Evolutionary conservation across 1,284 basidiomycete species (phyloP).

Genomic region (Trametes pubescens): DNA sequence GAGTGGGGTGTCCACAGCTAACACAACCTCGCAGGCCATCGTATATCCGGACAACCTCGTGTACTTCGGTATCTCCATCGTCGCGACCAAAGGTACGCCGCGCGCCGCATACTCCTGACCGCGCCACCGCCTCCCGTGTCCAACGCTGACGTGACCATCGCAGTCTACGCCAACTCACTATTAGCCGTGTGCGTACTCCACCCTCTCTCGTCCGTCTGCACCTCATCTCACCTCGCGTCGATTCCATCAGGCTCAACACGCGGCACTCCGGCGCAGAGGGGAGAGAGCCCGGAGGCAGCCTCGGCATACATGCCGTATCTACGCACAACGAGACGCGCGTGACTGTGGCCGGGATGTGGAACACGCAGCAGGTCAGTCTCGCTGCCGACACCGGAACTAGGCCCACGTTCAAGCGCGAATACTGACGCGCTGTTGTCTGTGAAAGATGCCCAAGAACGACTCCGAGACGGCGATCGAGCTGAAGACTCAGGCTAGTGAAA

Average conservation of each 20-base stretch:
- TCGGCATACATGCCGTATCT: not conserved
- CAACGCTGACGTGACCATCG: not conserved
- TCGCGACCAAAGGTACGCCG: not conserved
- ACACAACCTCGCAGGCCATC: not conserved
- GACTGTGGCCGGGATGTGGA: not conserved
- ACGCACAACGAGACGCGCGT: not conserved
- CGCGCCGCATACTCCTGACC: too few species aligned
- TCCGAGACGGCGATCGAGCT: too few species aligned
- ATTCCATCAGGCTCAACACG: not conserved
- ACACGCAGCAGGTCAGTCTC: not conserved
- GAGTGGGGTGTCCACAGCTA: not conserved
- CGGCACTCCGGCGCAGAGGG: not conserved
- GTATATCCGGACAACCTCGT: not conserved
- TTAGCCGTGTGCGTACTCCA: not conserved
- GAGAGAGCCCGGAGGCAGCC: not conserved
- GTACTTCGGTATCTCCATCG: not conserved
- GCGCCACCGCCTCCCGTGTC: too few species aligned
- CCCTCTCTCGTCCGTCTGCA: not conserved
- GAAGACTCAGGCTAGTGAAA: too few species aligned
- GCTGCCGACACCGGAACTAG: too few species aligned
- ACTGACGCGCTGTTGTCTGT: too few species aligned
- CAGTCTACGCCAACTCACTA: constrained; percentile 2
- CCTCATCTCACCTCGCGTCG: not conserved
- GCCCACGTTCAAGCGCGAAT: not conserved
- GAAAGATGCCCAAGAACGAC: too few species aligned